A percentile compares a stretch with the other conserved stretches of the same genome.
Conservation (phyloP, 345 rosid genomes). For the Salix udensis region DNA sequence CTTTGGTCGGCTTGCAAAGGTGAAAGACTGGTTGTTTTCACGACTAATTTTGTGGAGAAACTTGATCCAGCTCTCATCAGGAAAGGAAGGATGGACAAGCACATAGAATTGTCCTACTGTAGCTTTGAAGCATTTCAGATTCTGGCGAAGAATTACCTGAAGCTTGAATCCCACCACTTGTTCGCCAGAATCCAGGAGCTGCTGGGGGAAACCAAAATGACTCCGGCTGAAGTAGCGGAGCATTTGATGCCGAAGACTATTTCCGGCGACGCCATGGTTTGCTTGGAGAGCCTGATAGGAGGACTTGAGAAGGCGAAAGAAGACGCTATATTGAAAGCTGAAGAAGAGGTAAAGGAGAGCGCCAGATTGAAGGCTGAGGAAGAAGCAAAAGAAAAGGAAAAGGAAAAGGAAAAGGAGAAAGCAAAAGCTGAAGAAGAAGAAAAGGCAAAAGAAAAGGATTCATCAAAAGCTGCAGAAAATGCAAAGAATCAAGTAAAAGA, state of each 20-base stretch:
- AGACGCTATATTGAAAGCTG: neutral
- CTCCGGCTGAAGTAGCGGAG: conserved; percentile 22
- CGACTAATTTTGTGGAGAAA: conserved; percentile 6
- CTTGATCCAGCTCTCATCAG: conserved; percentile 7
- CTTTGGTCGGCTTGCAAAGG: conserved; percentile 4
- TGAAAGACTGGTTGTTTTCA: conserved; percentile 7
- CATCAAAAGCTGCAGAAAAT: no score
- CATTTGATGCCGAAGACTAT: conserved; percentile 18
- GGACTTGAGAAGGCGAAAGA: conserved; percentile 12
- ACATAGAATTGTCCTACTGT: conserved; percentile 3
- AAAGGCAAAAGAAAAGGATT: neutral
- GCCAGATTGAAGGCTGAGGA: neutral
- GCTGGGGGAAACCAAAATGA: conserved; percentile 6
- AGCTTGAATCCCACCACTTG: neutral
- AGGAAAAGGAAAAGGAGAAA: neutral
- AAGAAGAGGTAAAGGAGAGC: neutral
- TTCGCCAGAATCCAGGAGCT: neutral
- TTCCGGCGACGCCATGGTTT: neutral
- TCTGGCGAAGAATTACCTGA: neutral
- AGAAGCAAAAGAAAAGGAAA: neutral
- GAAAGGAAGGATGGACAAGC: conserved; percentile 10
- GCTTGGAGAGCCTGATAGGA: conserved; percentile 12
- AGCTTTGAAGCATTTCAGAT: conserved; percentile 5
- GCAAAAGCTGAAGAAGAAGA: neutral
- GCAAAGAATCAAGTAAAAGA: no score